Base-by-base conservation (phyloP, 352 stramenopile genomes). In the Phytophthora boehmeriae region DNA sequence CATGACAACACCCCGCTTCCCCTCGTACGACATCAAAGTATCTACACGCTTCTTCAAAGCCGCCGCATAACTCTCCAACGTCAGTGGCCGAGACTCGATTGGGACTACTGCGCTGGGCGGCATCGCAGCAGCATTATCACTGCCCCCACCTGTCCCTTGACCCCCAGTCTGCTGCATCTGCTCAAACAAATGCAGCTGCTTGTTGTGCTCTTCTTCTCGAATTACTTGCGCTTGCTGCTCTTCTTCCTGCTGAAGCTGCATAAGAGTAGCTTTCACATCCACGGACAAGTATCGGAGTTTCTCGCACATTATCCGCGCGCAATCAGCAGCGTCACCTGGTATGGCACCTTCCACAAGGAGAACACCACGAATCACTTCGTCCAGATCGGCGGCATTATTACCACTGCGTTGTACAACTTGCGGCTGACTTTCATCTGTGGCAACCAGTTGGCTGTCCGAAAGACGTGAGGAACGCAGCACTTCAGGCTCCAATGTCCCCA, bases 231-330 rank as follows among this genome's bases (percentile, higher is more conserved):
- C 35, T 25, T 66, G 35, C 3, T 27, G 45, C 5, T 80, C 49
- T 13, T 83, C 43, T 0, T 61, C 38, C 4, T 69, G 45, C 10
- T 60, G 57, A 54, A 78, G 46, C 9, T 44, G n/a, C 17, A 45
- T 9, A 0, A 89, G 44, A 2, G 59, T 59, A 17, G 59, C 41
- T 8, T 60, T 72, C 14, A 88, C 19, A 54, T 90, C 65, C 16
- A 90, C 32, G 0, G 77, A 34, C 4, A 74, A 51, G 54, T 87
- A 89, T 39, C 75, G 72, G 5, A 90, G 50, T 22, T 76, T 85
- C 1, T 61, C 52, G 14, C 61, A 54, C 19, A 90, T 50, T 13
- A 74, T 59, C 8, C 17, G 19, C 1, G 81, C 81, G 55, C 75
- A 87, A 22, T 57, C 45, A 2, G 62, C 69, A 6, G 66, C 71